Base-by-base conservation (phyloP, 2,329 filamentous ascomycete species). In the Neonectria neomacrospora region DNA sequence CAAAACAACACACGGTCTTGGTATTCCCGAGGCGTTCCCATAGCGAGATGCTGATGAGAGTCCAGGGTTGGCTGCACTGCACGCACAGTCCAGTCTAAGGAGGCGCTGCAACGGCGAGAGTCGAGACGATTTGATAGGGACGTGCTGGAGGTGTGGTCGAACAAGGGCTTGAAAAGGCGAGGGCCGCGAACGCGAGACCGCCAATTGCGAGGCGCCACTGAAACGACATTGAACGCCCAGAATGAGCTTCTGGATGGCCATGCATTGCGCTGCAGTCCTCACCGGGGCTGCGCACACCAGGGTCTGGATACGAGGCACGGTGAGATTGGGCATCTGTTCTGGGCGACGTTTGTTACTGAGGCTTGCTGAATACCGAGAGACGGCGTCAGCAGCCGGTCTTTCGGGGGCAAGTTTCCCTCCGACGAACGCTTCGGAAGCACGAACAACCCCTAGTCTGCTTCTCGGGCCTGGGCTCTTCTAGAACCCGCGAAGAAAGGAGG, bases 11-110 rank as follows among this genome's bases (percentile, higher is more conserved):
- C n/a, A 23, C 3, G 48, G 26, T 11, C 30, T 51, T 66, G 66
- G 66, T 72, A 72, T 69, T 72, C 60, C 69, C 69, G 69, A 71
- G 51, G 58, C 69, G 71, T 72, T 70, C 58, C 68, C 59, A 65
- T 23, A 30, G 54, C 58, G 45, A 37, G 32, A 18, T 41, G 37
- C 26, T 54, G 42, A 32, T 16, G n/a, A 28, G 16, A 14, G 26
- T 14, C 57, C 20, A 18, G 42, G 57, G n/a, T 39, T 48, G 54
- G 56, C 42, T 30, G 28, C 30, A 34, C n/a, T 48, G 53, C 37
- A 28, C n/a, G 45, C 44, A 47, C 23, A 47, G 44, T 50, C 45
- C 45, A 50, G 45, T 32, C n/a, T 26, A 50, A 9, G 16, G 45
- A 50, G 45, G 45, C n/a, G 45, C 45, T 50, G 45, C 45, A 48